Evolutionary conservation across 2,329 filamentous ascomycete genomes (phyloP).

Genomic region (Aplosporella prunicola): DNA sequence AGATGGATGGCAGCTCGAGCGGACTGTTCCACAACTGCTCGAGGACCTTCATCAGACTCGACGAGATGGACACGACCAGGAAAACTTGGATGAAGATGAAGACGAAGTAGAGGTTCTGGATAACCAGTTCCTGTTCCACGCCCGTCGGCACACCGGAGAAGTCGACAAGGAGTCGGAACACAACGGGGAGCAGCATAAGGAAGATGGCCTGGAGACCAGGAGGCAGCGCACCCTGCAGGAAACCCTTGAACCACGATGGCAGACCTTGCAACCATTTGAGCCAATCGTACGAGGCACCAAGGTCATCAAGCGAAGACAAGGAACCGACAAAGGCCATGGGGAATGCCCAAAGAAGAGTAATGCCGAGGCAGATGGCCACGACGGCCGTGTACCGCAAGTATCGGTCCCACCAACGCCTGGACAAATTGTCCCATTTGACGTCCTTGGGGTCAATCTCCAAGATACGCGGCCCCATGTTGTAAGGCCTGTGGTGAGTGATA

Average conservation of each 20-base stretch:
- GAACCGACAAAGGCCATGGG: conserved; percentile 82
- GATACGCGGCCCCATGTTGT: conserved; percentile 82
- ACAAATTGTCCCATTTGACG: conserved; percentile 96
- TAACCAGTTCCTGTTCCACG: conserved; percentile 66
- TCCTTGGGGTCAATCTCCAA: conserved; percentile 93
- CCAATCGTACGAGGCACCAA: conserved; percentile 59
- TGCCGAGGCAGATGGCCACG: conserved; percentile 54
- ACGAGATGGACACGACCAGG: conserved; percentile 79
- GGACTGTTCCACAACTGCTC: conserved; percentile 57
- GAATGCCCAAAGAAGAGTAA: conserved; percentile 83
- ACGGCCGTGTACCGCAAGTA: conserved; percentile 65
- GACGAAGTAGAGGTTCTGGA: conserved; percentile 85
- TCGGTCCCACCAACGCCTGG: conserved; percentile 85
- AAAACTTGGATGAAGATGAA: conserved; percentile 96
- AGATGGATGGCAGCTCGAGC: conserved; percentile 54
- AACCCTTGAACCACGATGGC: conserved; percentile 51
- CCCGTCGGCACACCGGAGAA: conserved; percentile 77
- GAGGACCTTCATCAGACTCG: conserved; percentile 59
- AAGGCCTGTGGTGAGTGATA: conserved; percentile 80
- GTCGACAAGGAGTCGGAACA: conserved; percentile 62
- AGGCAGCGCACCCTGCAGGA: conserved; percentile 80
- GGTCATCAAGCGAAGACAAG: conserved; percentile 63
- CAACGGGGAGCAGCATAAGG: conserved; percentile 69
- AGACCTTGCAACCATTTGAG: conserved; percentile 58
- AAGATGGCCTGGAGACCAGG: conserved; percentile 66